A percentile compares a stretch with the other conserved stretches of the same genome.
Evolutionary conservation across 805 yeast genomes (phyloP).

Genomic region (Komagataella kurtzmanii): DNA sequence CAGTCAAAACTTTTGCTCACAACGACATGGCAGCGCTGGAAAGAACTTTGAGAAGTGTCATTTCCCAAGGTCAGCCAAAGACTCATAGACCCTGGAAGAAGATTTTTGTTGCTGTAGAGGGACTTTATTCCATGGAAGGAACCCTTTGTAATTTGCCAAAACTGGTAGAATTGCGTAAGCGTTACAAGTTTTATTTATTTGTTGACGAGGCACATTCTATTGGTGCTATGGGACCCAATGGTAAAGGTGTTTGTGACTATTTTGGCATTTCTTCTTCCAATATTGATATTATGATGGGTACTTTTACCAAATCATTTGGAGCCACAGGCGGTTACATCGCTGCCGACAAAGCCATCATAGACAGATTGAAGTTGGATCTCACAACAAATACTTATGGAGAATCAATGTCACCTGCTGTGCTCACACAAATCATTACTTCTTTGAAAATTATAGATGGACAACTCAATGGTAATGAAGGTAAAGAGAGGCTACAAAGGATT

Average conservation of each 20-base stretch:
- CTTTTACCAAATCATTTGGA: conserved; percentile 94
- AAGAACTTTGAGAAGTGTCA: conserved; percentile 64
- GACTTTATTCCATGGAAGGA: conserved; percentile 89
- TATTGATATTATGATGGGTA: conserved; percentile 91
- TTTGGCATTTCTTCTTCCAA: conserved; percentile 65
- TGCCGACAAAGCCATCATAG: conserved; percentile 56
- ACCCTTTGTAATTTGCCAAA: conserved; percentile 73
- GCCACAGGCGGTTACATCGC: conserved; percentile 98
- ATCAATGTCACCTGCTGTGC: conserved; percentile 80
- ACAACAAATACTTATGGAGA: conserved; percentile 72
- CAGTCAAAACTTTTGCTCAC: conserved; percentile 84
- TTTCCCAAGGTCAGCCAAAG: conserved; percentile 89
- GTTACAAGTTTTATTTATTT: conserved; percentile 80
- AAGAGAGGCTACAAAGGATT: conserved; percentile 79
- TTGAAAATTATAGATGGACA: conserved; percentile 70
- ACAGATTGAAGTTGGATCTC: conserved; percentile 59
- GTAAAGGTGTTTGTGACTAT: conserved; percentile 92
- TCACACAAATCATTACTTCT: conserved; percentile 77
- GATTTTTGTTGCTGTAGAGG: conserved; percentile 78
- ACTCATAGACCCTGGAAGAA: conserved; percentile 95
- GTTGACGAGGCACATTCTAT: conserved; percentile 98
- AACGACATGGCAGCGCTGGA: conserved; percentile 80
- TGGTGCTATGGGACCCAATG: conserved; percentile 95
- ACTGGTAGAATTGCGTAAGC: conserved; percentile 58
- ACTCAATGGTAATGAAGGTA: conserved; percentile 84